phyloP scores from a whole-genome alignment of 2,329 filamentous ascomycete genomes.

The Uncinocarpus reesii region DNA sequence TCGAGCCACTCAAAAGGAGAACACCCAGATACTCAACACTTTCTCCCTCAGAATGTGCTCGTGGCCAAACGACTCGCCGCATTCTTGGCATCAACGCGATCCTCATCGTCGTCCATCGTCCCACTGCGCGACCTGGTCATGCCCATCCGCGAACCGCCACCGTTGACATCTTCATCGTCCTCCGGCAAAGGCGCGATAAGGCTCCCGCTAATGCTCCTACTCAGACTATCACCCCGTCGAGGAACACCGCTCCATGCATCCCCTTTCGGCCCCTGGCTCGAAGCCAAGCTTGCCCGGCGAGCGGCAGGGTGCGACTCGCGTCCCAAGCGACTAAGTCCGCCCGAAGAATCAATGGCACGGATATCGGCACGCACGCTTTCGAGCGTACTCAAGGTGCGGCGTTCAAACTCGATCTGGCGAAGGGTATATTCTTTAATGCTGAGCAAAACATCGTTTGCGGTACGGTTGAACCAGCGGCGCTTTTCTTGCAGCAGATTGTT shows the following conservation, averaged over 20 bases:
- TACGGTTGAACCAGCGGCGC: constrained; percentile 80
- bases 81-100: constrained; percentile 88
- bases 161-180: constrained; percentile 47
- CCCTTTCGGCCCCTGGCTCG: constrained; percentile 92
- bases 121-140: constrained; percentile 41
- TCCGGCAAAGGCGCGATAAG: constrained; percentile 56
- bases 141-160: constrained; percentile 33
- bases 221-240: constrained; percentile 65
- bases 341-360: constrained; percentile 79
- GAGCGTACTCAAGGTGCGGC: constrained; percentile 81
- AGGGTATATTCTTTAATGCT: constrained; percentile 87
- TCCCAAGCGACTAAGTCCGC: constrained; percentile 79
- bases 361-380: constrained; percentile 90
- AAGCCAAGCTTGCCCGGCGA: constrained; percentile 66
- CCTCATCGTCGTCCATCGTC: constrained; percentile 60
- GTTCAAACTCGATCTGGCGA: constrained; percentile 89
- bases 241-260: constrained; percentile 96
- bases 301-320: constrained; percentile 71
- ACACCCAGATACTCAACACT: not conserved
- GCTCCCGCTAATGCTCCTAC: constrained; percentile 64
- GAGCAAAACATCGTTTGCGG: constrained; percentile 68
- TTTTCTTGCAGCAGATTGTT: constrained; percentile 80
- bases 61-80: constrained; percentile 86
- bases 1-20: not conserved
- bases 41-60: constrained; percentile 68